These are phyloP conservation scores for Ogataea dorogensis DNA, from an alignment of 805 yeast species.

Conservation along the genomic window DNA sequence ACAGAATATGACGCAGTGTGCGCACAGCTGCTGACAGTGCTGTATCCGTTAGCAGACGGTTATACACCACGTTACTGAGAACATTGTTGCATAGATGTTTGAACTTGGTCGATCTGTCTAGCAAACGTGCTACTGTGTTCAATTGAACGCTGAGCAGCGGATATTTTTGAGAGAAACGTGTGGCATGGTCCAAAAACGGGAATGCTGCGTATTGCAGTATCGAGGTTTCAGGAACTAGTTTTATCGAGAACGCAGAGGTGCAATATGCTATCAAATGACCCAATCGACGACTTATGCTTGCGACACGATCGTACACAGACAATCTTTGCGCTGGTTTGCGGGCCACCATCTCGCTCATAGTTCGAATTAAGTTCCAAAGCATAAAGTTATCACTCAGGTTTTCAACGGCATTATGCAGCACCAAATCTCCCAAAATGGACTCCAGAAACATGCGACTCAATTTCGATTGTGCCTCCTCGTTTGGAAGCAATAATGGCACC, in stretches of 20 bases:
- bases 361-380: constrained; percentile 43
- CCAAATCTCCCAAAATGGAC: constrained; percentile 42
- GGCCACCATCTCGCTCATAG: constrained; percentile 13
- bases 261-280: constrained; percentile 32
- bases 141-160: constrained; percentile 21
- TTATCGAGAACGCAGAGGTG: constrained; percentile 27
- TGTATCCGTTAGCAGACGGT: constrained; percentile 22
- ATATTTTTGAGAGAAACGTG: constrained; percentile 14
- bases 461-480: constrained; percentile 39
- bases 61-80: constrained; percentile 25
- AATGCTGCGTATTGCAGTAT: constrained; percentile 23
- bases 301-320: constrained; percentile 13
- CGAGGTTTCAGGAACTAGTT: constrained; percentile 12
- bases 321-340: neutral
- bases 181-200: constrained; percentile 21
- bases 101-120: constrained; percentile 18
- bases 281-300: constrained; percentile 15
- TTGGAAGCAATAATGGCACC: constrained; percentile 38
- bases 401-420: constrained; percentile 40
- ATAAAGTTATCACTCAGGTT: constrained; percentile 52
- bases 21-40: constrained; percentile 15
- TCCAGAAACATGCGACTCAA: constrained; percentile 39
- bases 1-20: constrained; percentile 27
- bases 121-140: constrained; percentile 7
- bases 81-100: constrained; percentile 28